A percentile compares a stretch with the other conserved stretches of the same genome.
Evolutionary conservation across 805 yeast genomes (phyloP).

Genomic region (Suhomyces sp.): DNA sequence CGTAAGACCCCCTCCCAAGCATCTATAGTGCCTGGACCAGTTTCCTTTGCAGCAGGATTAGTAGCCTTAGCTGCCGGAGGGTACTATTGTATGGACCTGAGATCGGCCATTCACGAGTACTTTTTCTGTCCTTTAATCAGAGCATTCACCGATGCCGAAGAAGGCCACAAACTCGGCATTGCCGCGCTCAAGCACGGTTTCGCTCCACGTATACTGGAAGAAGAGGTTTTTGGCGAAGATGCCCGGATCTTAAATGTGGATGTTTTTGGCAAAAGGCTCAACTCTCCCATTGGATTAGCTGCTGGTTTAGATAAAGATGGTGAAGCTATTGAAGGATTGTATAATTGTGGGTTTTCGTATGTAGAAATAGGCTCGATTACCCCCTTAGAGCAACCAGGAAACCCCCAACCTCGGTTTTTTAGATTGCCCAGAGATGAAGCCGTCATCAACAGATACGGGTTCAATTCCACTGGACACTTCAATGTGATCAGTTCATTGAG

Average conservation of each 20-base stretch:
- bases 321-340: conserved; percentile 81
- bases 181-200: conserved; percentile 65
- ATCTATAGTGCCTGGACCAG: conserved; percentile 20
- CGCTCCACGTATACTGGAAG: conserved; percentile 58
- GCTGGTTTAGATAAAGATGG: conserved; percentile 96
- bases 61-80: conserved; percentile 39
- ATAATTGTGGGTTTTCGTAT: conserved; percentile 77
- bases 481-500: conserved; percentile 67
- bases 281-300: conserved; percentile 86
- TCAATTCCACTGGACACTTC: conserved; percentile 87
- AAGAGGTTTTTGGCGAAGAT: conserved; percentile 38
- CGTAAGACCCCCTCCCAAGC: conserved; percentile 6
- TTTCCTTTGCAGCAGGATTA: conserved; percentile 15
- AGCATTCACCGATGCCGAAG: conserved; percentile 72
- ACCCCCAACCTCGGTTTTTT: conserved; percentile 90
- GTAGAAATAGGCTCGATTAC: conserved; percentile 94
- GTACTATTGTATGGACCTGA: conserved; percentile 65
- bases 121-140: conserved; percentile 76
- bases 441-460: conserved; percentile 91
- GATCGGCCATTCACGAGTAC: conserved; percentile 81
- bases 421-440: conserved; percentile 83
- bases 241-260: conserved; percentile 49
- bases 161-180: conserved; percentile 78
- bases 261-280: conserved; percentile 64
- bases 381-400: conserved; percentile 91